A percentile compares a stretch with the other conserved stretches of the same genome.
Conservation (phyloP, 768 basidiomycete genomes). For the Leucosporidium scottii region DNA sequence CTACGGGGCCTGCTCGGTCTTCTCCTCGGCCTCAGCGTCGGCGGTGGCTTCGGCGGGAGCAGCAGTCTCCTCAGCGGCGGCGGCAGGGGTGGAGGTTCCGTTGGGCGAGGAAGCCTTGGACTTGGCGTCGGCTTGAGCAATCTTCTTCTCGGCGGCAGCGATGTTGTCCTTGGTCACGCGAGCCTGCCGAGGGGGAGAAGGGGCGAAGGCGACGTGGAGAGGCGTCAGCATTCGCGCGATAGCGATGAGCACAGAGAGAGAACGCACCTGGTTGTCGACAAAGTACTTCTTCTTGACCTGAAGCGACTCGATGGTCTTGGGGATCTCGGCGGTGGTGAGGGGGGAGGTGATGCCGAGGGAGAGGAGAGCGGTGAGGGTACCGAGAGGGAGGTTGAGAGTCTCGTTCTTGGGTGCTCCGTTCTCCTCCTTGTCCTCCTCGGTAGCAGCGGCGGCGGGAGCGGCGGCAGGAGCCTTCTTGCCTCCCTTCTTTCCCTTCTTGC, state of each 20-base stretch:
- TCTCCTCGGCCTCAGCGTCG: slow-evolving; percentile 2
- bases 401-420: slow-evolving; percentile 35
- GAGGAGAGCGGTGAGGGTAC: slow-evolving; percentile 81
- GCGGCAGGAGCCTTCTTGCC: slow-evolving; percentile 39
- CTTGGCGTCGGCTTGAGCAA: slow-evolving; percentile 69
- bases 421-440: slow-evolving; percentile 34
- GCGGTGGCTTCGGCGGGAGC: not conserved
- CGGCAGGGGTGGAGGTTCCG: not conserved
- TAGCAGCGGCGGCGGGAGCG: slow-evolving; percentile 39
- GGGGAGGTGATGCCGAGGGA: slow-evolving; percentile 86
- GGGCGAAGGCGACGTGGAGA: no score
- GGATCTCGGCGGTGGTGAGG: slow-evolving; percentile 62
- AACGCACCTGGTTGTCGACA: slow-evolving; percentile 75
- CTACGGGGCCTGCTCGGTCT: not conserved
- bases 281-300: slow-evolving; percentile 93
- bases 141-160: slow-evolving; percentile 51
- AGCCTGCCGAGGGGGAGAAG: slow-evolving; percentile 10
- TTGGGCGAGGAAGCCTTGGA: slow-evolving; percentile 46
- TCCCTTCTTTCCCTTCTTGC: slow-evolving; percentile 53
- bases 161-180: slow-evolving; percentile 36
- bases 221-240: not conserved
- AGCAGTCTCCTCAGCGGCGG: not conserved
- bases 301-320: slow-evolving; percentile 78
- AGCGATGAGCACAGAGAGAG: not conserved
- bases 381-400: slow-evolving; percentile 67